phyloP scores from a whole-genome alignment of 2,329 filamentous ascomycete genomes.

The Trichoderma sp. region DNA sequence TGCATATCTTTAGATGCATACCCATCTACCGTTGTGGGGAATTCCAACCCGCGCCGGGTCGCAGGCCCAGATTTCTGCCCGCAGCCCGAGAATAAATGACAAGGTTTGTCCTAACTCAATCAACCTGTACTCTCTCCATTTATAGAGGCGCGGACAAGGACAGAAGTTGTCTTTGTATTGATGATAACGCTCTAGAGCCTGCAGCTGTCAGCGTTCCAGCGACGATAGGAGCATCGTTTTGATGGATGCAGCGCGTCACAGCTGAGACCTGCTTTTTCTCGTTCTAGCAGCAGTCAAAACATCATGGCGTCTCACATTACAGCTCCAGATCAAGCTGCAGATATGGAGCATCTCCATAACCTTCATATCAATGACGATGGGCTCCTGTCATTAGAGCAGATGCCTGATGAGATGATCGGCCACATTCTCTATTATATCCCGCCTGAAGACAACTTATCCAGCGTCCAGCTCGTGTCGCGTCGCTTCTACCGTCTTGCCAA shows the following conservation, averaged over 20 bases:
- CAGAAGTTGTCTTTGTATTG: neutral
- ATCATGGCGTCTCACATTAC: conserved; percentile 1
- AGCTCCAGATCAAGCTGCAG: neutral
- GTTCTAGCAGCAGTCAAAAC: neutral
- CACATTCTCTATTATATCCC: conserved; percentile 68
- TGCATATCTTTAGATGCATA: neutral
- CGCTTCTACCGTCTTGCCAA: conserved; percentile 66
- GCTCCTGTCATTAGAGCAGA: conserved; percentile 44
- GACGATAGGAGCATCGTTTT: neutral
- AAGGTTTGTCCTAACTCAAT: neutral
- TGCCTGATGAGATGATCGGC: conserved; percentile 85
- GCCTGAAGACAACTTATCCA: conserved; percentile 55
- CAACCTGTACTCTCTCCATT: neutral
- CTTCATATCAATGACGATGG: neutral
- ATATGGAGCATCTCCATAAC: conserved; percentile 17
- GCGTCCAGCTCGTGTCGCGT: conserved; percentile 58
- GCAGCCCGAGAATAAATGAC: conserved; percentile 9
- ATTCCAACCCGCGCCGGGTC: neutral
- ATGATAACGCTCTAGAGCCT: neutral
- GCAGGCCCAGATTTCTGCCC: conserved; percentile 1
- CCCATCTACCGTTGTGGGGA: neutral
- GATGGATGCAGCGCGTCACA: neutral
- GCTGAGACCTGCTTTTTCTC: neutral
- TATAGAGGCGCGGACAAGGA: neutral
- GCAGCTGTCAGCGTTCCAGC: neutral